These are phyloP conservation scores for Litchi chinensis DNA, from an alignment of 345 rosid genomes.

Conservation along the genomic window DNA sequence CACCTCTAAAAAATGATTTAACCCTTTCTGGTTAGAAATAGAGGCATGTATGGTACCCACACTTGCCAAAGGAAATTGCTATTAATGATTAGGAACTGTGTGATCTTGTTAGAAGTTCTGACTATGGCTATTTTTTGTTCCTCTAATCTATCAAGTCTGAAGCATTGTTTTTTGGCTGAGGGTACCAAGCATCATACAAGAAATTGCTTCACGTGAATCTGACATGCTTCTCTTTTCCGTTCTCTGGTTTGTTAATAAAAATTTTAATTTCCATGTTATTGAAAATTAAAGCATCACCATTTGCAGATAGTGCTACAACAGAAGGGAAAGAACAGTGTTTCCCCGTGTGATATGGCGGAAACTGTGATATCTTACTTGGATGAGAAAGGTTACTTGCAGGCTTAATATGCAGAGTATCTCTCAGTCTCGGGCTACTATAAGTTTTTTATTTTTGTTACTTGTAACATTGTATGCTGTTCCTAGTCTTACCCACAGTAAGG, in stretches of 20 bases:
- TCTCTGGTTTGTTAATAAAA: background rate
- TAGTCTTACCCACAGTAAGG: conserved; percentile 14
- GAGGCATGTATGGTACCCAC: background rate
- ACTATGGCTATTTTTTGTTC: background rate
- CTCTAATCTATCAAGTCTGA: background rate
- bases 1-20: background rate
- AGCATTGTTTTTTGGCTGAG: background rate
- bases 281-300: conserved; percentile 10
- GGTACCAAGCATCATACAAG: background rate
- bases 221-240: background rate
- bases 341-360: conserved; percentile 67
- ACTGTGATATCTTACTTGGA: conserved; percentile 67
- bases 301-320: conserved; percentile 66
- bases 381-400: conserved; percentile 60
- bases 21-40: background rate
- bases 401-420: conserved; percentile 26
- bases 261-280: background rate
- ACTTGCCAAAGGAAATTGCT: background rate
- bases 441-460: background rate
- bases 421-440: conserved; percentile 10
- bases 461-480: background rate
- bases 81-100: background rate
- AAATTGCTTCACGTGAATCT: background rate
- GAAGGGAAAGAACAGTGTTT: conserved; percentile 34
- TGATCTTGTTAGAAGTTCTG: background rate